Base-by-base conservation (phyloP, 2,329 filamentous ascomycete species). In the Colletotrichum eleusines region DNA sequence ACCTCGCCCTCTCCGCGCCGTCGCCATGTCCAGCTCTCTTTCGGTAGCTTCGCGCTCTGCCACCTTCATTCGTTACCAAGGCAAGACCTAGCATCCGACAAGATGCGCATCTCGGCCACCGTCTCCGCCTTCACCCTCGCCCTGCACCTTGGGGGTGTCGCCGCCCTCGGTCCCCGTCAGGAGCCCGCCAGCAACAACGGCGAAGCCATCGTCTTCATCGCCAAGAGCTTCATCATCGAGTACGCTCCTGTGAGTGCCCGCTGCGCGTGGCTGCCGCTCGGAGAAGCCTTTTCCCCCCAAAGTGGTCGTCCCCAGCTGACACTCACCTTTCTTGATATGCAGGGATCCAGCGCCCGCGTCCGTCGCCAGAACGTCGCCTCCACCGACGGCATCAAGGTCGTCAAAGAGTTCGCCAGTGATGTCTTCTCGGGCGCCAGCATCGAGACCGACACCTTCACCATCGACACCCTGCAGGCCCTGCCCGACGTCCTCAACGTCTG, bases 401-500 rank as follows among this genome's bases (percentile, higher is more conserved):
- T 76, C 18, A 77, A 75, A 61, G 74, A 73, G 51, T 79, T 77
- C 67, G 60, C 76, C 33, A 77, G 73, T 35, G 66, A 71, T 18
- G 69, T 79, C 46, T 79, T 79, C 68, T 75, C 74, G 9, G 77
- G 77, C 44, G 77, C 76, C 40, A 78, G 73, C 65, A 74, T 79
- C 33, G 74, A 78, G 71, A 76, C 76, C 5, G 76, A 76, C 33
- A 73, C 71, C 53, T 74, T 74, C 67, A 75, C 75, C 57, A 60
- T 78, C 66, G 67, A 83, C 50, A 68, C 69, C 61, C 69, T 91
- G 51, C 67, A 70, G 58, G 71, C 60, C 23, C 67, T 79, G 31
- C 73, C 74, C 33, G 77, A 74, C 18, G 74, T 81, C 78, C 35
- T 77, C 55, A 81, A 80, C 40, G 80, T 81, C 23, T 83, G 81